Evolutionary conservation across 2,329 filamentous ascomycete genomes (phyloP).

Genomic region (Phoma herbarum): DNA sequence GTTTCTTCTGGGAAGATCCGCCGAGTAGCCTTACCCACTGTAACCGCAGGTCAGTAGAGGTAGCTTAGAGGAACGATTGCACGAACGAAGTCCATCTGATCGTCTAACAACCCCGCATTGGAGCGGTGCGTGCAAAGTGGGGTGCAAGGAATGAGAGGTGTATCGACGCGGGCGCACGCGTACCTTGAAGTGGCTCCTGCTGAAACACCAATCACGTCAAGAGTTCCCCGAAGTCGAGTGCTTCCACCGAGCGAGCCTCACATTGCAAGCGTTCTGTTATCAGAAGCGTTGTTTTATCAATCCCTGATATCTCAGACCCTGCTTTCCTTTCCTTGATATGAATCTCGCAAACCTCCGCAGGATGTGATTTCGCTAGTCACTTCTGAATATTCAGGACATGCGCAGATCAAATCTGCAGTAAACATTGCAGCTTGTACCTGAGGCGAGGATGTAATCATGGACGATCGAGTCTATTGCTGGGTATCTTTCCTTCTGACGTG

Average conservation of each 20-base stretch:
- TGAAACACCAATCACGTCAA: conserved; percentile 21
- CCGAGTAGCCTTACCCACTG: conserved; percentile 71
- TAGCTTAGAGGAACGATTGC: neutral
- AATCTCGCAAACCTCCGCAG: no score
- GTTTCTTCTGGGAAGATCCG: conserved; percentile 61
- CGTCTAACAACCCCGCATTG: conserved; percentile 37
- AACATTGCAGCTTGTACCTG: no score
- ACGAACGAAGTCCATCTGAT: conserved; percentile 41
- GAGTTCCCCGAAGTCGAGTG: conserved; percentile 16
- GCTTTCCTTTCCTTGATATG: no score
- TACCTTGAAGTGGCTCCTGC: conserved; percentile 12
- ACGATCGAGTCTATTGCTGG: conserved; percentile 12
- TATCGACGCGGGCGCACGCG: conserved; percentile 11
- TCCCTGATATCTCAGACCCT: no score
- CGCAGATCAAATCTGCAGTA: no score
- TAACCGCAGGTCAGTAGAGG: conserved; percentile 26
- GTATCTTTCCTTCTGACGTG: conserved; percentile 10
- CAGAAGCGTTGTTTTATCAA: no score
- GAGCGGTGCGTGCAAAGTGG: conserved; percentile 33
- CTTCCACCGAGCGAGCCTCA: neutral
- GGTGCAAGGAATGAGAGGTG: conserved; percentile 25
- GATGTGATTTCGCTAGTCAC: no score
- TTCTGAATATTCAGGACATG: no score
- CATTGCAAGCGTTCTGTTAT: neutral
- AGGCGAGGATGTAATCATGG: neutral